These are phyloP conservation scores for Scenedesmus sp. DNA, from an alignment of 163 green algal species.

Conservation along the genomic window DNA sequence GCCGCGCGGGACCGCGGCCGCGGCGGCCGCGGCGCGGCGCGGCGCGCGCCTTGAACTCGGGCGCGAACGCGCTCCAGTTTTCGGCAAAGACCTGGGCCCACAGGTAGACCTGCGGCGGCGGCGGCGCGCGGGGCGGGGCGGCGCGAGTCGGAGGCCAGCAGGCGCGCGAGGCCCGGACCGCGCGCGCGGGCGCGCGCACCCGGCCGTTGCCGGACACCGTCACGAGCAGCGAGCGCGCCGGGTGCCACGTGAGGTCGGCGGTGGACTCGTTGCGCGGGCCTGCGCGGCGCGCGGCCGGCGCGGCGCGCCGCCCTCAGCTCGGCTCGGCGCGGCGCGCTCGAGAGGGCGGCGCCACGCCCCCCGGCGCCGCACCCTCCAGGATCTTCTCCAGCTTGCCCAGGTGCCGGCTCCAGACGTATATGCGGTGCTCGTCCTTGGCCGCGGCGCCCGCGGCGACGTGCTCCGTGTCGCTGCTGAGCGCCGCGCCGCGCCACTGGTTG, in stretches of 20 bases:
- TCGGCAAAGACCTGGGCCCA: conserved; percentile 71
- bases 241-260: conserved; percentile 76
- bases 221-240: conserved; percentile 59
- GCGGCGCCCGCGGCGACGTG: conserved; percentile 59
- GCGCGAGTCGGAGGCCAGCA: conserved; percentile 31
- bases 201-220: conserved; percentile 47
- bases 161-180: too few relatives aligned
- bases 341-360: too few relatives aligned
- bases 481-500: conserved; percentile 51
- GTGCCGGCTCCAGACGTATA: conserved; percentile 77
- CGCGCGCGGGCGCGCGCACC: conserved; percentile 32
- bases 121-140: background rate
- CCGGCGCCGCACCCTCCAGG: conserved; percentile 57
- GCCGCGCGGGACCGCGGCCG: too few relatives aligned
- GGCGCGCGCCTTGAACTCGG: conserved; percentile 75
- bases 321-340: too few relatives aligned
- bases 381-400: conserved; percentile 68
- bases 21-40: too few relatives aligned
- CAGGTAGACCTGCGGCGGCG: conserved; percentile 57
- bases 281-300: background rate
- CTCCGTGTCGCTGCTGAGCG: conserved; percentile 59
- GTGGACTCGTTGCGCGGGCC: conserved; percentile 48
- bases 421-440: conserved; percentile 61
- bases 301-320: too few relatives aligned
- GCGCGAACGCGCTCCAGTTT: conserved; percentile 89